phyloP scores from a whole-genome alignment of 1,284 basidiomycete genomes.

The Apiotrichum gamsii region DNA sequence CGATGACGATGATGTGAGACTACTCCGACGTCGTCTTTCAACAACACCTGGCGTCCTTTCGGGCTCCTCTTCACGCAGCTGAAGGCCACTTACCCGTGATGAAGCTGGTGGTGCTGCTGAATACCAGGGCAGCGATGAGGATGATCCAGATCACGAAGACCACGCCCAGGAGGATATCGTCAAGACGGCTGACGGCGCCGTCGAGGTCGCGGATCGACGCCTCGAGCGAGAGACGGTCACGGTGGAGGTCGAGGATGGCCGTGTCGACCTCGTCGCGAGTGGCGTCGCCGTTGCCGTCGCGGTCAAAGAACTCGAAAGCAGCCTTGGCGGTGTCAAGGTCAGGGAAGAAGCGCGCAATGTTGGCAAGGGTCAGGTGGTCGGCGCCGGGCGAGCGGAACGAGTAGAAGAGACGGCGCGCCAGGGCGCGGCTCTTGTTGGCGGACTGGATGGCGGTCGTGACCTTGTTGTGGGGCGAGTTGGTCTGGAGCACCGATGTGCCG shows the following conservation, averaged over 20 bases:
- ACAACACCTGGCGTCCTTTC: too few relatives aligned
- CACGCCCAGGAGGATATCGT: slow-evolving; percentile 50
- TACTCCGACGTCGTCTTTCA: too few relatives aligned
- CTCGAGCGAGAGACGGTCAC: slow-evolving; percentile 75
- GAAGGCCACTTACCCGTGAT: too few relatives aligned
- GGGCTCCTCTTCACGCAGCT: too few relatives aligned
- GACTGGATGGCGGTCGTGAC: slow-evolving; percentile 72
- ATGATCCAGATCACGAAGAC: slow-evolving; percentile 60
- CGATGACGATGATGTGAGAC: too few relatives aligned
- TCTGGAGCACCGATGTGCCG: slow-evolving; percentile 69
- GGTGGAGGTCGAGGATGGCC: slow-evolving; percentile 73
- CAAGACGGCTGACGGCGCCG: slow-evolving; percentile 67
- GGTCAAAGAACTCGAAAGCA: slow-evolving; percentile 72
- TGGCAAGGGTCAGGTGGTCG: slow-evolving; percentile 59
- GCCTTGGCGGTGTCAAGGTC: slow-evolving; percentile 60
- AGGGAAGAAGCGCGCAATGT: slow-evolving; percentile 69
- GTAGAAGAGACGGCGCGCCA: slow-evolving; percentile 79
- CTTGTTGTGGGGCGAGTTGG: slow-evolving; percentile 77
- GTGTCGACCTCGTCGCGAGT: slow-evolving; percentile 69
- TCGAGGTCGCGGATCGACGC: slow-evolving; percentile 87
- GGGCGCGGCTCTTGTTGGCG: slow-evolving; percentile 73
- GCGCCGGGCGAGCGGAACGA: slow-evolving; percentile 66
- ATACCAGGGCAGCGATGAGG: slow-evolving; percentile 51
- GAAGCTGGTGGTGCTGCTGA: slow-evolving; percentile 49
- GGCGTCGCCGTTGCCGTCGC: slow-evolving; percentile 72